Conservation (phyloP, 2,329 filamentous ascomycete genomes). For the Neonectria neomacrospora region DNA sequence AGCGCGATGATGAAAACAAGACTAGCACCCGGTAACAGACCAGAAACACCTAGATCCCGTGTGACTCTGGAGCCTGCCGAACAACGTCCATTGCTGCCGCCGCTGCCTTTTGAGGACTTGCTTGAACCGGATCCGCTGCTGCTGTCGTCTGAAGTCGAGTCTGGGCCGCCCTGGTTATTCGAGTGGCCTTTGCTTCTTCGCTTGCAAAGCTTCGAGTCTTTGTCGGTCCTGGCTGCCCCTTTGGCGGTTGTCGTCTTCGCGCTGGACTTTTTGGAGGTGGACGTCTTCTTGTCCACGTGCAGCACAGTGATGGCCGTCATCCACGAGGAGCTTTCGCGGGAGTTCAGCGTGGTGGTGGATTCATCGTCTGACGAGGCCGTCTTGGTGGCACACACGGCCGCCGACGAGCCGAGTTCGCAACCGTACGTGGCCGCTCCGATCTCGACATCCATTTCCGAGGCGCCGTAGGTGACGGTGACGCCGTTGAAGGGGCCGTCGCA, state of each 20-base stretch:
- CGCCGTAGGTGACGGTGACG: conserved; percentile 35
- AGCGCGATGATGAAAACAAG: conserved; percentile 19
- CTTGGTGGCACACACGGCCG: conserved; percentile 33
- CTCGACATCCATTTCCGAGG: conserved; percentile 25
- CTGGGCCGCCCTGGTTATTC: not conserved
- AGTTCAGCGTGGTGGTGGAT: conserved; percentile 26
- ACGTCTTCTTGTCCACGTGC: conserved; percentile 19
- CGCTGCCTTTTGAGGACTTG: not conserved
- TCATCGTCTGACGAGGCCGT: not conserved
- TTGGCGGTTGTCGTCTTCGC: not conserved
- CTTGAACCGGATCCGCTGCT: not conserved
- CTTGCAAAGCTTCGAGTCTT: conserved; percentile 20
- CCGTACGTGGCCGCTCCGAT: conserved; percentile 36
- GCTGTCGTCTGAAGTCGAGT: too few relatives aligned
- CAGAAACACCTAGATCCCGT: conserved; percentile 22
- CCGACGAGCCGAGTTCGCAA: conserved; percentile 27
- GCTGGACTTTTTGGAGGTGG: not conserved
- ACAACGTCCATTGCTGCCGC: conserved; percentile 11
- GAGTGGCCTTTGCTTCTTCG: not conserved
- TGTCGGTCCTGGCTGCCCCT: not conserved
- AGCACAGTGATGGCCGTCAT: conserved; percentile 40
- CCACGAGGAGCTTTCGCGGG: conserved; percentile 29
- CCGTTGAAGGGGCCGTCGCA: conserved; percentile 39
- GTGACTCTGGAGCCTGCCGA: conserved; percentile 7
- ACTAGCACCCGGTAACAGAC: conserved; percentile 16